A percentile compares a stretch with the other conserved stretches of the same genome.
These are phyloP conservation scores for Lenwebbia sp. DNA, from an alignment of 345 rosid species.

Conservation along the genomic window DNA sequence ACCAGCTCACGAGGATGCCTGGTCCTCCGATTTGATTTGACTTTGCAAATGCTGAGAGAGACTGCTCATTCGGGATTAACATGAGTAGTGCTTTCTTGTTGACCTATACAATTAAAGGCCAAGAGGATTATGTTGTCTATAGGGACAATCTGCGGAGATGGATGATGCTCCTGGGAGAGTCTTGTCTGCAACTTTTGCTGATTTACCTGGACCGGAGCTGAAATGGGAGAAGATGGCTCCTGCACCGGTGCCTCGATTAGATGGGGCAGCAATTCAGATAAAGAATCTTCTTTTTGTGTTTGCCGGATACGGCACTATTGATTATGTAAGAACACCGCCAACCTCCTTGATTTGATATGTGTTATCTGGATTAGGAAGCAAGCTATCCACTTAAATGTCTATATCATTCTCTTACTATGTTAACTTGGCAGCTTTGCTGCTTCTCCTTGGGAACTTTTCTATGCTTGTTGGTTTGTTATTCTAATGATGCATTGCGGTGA, in stretches of 20 bases:
- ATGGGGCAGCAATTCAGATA: conserved; percentile 90
- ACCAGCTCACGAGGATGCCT: not conserved
- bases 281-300: conserved; percentile 65
- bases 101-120: not conserved
- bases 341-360: not conserved
- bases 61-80: not conserved
- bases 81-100: not conserved
- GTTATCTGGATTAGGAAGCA: not conserved
- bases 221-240: conserved; percentile 82
- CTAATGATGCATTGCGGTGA: not conserved
- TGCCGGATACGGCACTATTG: conserved; percentile 89
- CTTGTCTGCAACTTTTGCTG: conserved; percentile 86
- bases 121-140: not conserved
- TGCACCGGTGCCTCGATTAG: conserved; percentile 94
- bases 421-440: not conserved
- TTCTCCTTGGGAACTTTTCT: not conserved
- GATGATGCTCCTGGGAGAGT: conserved; percentile 40
- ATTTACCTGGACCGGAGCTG: conserved; percentile 68
- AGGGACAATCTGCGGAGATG: conserved; percentile 19
- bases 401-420: rapidly evolving
- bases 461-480: not conserved
- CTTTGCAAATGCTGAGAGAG: not conserved
- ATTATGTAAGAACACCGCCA: conserved; percentile 40
- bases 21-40: not conserved
- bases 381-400: not conserved